Percentiles rank a stretch among this genome's conserved stretches.
These are phyloP conservation scores for Salvia sclarea DNA, from an alignment of 305 asterid species.

Conservation along the genomic window DNA sequence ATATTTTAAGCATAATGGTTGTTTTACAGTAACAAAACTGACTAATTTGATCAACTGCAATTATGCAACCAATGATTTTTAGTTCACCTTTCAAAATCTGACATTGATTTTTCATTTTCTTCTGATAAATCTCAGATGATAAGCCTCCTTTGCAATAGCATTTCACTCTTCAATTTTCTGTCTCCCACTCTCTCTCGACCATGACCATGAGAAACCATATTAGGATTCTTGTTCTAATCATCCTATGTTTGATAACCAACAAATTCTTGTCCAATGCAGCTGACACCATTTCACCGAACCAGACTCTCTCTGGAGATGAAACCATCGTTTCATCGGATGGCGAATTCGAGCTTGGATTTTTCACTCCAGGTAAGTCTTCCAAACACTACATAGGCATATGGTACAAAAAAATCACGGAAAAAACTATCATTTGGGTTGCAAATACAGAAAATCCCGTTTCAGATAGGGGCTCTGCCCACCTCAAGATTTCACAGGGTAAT, in stretches of 20 bases:
- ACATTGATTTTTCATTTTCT: too few relatives aligned
- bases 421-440: conserved; percentile 72
- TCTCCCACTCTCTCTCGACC: neutral
- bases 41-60: neutral
- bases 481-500: conserved; percentile 45
- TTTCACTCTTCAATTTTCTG: neutral
- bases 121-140: neutral
- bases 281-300: conserved; percentile 38
- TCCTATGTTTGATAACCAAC: conserved; percentile 29
- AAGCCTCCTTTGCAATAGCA: neutral
- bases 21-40: too few relatives aligned
- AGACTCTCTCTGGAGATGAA: conserved; percentile 36
- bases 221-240: conserved; percentile 10
- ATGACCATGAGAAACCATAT: conserved; percentile 18
- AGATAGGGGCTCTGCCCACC: conserved; percentile 40
- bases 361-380: conserved; percentile 42
- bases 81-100: neutral
- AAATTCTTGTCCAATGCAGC: conserved; percentile 28
- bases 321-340: conserved; percentile 41
- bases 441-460: conserved; percentile 54
- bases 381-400: conserved; percentile 67
- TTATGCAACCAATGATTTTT: neutral
- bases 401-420: conserved; percentile 44
- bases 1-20: too few relatives aligned
- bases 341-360: conserved; percentile 43